Base-by-base conservation (phyloP, 805 yeast genomes). In the Saccharomycopsis microspora region DNA sequence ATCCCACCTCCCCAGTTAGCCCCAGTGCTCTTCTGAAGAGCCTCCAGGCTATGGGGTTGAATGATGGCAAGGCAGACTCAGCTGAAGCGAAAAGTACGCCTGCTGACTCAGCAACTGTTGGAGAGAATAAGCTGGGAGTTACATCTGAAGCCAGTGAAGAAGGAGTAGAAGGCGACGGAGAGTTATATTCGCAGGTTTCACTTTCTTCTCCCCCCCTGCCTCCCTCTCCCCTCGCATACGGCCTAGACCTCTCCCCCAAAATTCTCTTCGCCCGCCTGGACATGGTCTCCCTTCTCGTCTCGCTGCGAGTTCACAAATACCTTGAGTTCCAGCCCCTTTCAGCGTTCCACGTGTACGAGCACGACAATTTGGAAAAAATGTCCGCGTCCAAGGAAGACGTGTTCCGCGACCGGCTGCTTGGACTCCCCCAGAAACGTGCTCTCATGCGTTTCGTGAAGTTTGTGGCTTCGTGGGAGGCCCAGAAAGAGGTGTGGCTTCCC, bases 401-500 rank as follows among this genome's bases (percentile, higher is more conserved):
- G 41, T 90, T 90, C 68, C 85, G 95, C 27, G 89, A 87, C 64
- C 93, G 87, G 63, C 71, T 84, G 4, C 67, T 93, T 53, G 70
- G 85, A 8, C 68, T 89, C 46, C 64, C 76, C 46, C 78, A 94
- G 6, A 90, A 90, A 63, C 77, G 98, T 53, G 74, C 78, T 54
- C 71, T 87, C 54, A 90, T 90, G 97, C 85, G 80, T 65, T 88
- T 90, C 64, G 77, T 89, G 65, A 89, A 89, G 67, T 90, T 88
- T 64, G 87, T 85, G 1, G 66, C 86, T 42, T 76, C 74, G 52
- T 86, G 84, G 72, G 85, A 82, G 50, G 64, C 64, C 39, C 76
- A 76, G 52, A 69, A 72, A 34, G 75, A 74, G 4, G 63, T 76
- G 8, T 76, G 90, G 72, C 68, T 69, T 34, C 72, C 71, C 5